Evolutionary conservation across 768 basidiomycete species (phyloP), one percentile per base, ranked within the genome.

Genomic region (Chalciporus sphaerocephalus): DNA sequence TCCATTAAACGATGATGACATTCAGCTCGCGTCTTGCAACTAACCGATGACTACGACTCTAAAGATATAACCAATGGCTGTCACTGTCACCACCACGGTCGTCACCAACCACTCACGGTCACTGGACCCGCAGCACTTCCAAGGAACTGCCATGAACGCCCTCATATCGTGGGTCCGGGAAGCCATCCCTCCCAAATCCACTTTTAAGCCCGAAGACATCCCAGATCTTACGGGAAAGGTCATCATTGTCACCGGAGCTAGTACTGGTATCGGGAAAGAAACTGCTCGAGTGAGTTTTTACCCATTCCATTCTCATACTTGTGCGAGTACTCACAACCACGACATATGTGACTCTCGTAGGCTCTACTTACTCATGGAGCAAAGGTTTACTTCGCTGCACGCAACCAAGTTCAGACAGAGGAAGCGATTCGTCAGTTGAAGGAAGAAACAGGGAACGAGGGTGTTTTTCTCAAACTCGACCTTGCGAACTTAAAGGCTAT

Each of bases 371-470:
- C 43, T 8, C 57, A 60, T n/a, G 52, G 61, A 9, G 67, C 69
- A 0, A 66, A 52, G 12, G 70, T 73, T 18, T 72, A 73, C 52
- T 43, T 74, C 7, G 66, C 65, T 11, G 52, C 60, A 4, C 57
- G 69, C 10, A 58, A 53, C 37, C 42, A 49, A 20, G 21, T 25
- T 3, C 61, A 61, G 27, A 53, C 64, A 1, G 48, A 59, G 13
- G 58, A 58, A 1, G 61, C 68, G 21, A 62, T 71, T 34, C 51
- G 50, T 13, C 39, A 60, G 22, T 54, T 74, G 36, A 58, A 66
- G 35, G 10, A 47, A 24, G 57, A 54, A 17, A 72, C 66, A 0
- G 69, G 65, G 7, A 64, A 61, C 28, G 55, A 62, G 8, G 64
- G 60, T 6, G 10, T 65, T 24, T 67, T 62, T 45, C 55, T 75